phyloP scores from a whole-genome alignment of 2,329 filamentous ascomycete species.

The Penicillium expansum region DNA sequence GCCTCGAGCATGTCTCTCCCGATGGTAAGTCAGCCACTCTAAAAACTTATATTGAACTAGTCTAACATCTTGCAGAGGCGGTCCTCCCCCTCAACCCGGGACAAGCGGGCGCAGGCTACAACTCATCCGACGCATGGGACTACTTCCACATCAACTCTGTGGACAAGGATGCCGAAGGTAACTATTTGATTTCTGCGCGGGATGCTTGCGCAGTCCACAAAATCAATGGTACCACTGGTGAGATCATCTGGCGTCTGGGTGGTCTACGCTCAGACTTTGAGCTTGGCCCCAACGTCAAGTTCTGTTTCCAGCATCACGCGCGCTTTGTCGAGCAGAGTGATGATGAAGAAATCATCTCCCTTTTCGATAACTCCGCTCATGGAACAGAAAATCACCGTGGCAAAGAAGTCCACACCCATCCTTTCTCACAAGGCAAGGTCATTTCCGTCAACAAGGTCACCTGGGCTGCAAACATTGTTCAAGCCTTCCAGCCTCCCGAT shows the following conservation, averaged over 20 bases:
- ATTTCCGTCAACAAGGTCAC: slow-evolving; percentile 46
- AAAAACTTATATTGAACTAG: too few species aligned
- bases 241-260: slow-evolving; percentile 50
- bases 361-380: slow-evolving; percentile 56
- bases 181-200: slow-evolving; percentile 51
- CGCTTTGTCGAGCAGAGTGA: slow-evolving; percentile 47
- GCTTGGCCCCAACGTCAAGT: slow-evolving; percentile 45
- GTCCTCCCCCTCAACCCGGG: slow-evolving; percentile 50
- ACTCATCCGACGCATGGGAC: slow-evolving; percentile 47
- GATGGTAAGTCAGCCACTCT: too few species aligned
- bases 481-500: slow-evolving; percentile 51
- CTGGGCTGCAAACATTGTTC: slow-evolving; percentile 47
- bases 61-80: too few species aligned
- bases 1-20: too few species aligned
- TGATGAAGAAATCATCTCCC: slow-evolving; percentile 51
- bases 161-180: slow-evolving; percentile 40
- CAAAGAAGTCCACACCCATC: too few species aligned
- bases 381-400: slow-evolving; percentile 34
- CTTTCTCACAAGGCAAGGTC: slow-evolving; percentile 47
- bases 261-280: slow-evolving; percentile 47
- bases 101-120: slow-evolving; percentile 40
- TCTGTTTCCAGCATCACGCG: slow-evolving; percentile 53
- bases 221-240: slow-evolving; percentile 46
- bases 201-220: slow-evolving; percentile 50
- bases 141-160: slow-evolving; percentile 52